phyloP scores from a whole-genome alignment of 148 eudicot species.

The Chenopodium berlandieri region DNA sequence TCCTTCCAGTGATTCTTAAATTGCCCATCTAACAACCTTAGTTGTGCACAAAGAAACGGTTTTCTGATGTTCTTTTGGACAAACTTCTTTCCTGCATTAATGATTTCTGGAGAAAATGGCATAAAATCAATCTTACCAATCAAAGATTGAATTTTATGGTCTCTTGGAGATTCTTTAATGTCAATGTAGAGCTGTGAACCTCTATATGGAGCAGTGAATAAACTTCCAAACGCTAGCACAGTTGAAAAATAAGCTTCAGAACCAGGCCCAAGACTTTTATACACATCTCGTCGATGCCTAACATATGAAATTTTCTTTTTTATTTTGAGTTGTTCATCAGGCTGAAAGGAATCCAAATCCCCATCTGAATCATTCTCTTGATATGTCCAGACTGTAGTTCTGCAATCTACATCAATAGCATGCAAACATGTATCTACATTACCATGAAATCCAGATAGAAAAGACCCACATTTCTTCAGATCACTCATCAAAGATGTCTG shows the following conservation, averaged over 20 bases:
- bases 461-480: conserved; percentile 61
- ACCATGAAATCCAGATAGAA: conserved; percentile 59
- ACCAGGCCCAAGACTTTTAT: conserved; percentile 70
- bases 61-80: conserved; percentile 44
- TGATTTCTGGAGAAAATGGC: conserved; percentile 66
- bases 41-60: conserved; percentile 47
- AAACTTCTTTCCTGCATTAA: conserved; percentile 54
- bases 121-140: conserved; percentile 53
- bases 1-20: conserved; percentile 49
- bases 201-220: conserved; percentile 73
- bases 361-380: conserved; percentile 56
- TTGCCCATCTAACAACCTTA: conserved; percentile 47
- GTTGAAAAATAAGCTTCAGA: conserved; percentile 50
- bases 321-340: conserved; percentile 75
- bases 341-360: conserved; percentile 69
- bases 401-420: conserved; percentile 71
- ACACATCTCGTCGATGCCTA: conserved; percentile 69
- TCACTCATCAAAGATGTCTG: conserved; percentile 38
- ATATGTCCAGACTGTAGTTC: conserved; percentile 88
- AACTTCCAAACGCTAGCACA: conserved; percentile 80
- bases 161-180: conserved; percentile 57
- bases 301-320: conserved; percentile 74
- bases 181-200: conserved; percentile 73
- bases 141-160: conserved; percentile 55
- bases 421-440: conserved; percentile 49